Evolutionary conservation across 2,329 filamentous ascomycete species (phyloP).

Genomic region (Aspergillus sp.): DNA sequence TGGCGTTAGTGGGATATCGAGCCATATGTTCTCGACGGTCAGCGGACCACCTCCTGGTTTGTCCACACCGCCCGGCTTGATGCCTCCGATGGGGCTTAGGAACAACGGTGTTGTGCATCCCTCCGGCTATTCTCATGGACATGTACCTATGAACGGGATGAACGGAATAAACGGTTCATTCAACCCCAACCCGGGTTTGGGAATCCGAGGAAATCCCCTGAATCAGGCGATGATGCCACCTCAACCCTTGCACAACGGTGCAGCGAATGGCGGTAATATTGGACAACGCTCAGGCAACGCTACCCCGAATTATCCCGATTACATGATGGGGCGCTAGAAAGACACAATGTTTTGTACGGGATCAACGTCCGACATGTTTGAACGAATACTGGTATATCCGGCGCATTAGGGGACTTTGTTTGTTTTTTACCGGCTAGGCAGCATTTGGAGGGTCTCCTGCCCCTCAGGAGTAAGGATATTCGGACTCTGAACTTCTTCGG

Average conservation of each 20-base stretch:
- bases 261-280: slow-evolving; percentile 27
- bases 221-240: slow-evolving; percentile 33
- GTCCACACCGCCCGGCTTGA: slow-evolving; percentile 70
- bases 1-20: slow-evolving; percentile 54
- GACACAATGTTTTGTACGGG: slow-evolving; percentile 25
- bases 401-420: slow-evolving; percentile 37
- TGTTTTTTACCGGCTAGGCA: slow-evolving; percentile 41
- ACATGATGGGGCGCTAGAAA: slow-evolving; percentile 49
- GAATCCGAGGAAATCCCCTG: slow-evolving; percentile 36
- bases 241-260: slow-evolving; percentile 26
- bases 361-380: slow-evolving; percentile 46
- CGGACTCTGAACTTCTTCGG: slow-evolving; percentile 32
- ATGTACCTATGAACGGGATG: slow-evolving; percentile 24
- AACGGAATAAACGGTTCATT: slow-evolving; percentile 25
- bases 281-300: slow-evolving; percentile 35
- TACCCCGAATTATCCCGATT: slow-evolving; percentile 45
- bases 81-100: slow-evolving; percentile 37
- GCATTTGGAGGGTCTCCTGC: slow-evolving; percentile 41
- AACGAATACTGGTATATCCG: slow-evolving; percentile 41
- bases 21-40: slow-evolving; percentile 64
- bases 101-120: slow-evolving; percentile 34
- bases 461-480: slow-evolving; percentile 37
- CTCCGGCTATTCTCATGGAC: slow-evolving; percentile 28
- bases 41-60: slow-evolving; percentile 82
- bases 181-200: slow-evolving; percentile 38